These are phyloP conservation scores for Flagelloscypha sp. DNA, from an alignment of 768 basidiomycete species.

Conservation along the genomic window DNA sequence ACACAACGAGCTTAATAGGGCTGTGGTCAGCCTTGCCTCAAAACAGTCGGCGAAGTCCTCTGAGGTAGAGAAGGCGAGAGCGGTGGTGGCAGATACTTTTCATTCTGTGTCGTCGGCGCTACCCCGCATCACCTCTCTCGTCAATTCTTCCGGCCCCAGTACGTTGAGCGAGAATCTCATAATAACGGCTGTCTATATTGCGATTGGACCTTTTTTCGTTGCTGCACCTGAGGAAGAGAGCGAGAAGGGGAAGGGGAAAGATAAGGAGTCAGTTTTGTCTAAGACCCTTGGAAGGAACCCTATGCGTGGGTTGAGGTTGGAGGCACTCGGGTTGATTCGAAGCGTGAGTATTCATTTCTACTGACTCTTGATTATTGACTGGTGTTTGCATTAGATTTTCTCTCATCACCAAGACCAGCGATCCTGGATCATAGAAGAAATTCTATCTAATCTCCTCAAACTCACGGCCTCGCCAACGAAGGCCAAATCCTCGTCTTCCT, in stretches of 20 bases:
- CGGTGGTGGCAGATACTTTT: conserved; percentile 61
- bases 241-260: conserved; percentile 45
- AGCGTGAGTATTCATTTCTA: conserved; percentile 47
- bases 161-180: conserved; percentile 87
- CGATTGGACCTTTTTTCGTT: conserved; percentile 91
- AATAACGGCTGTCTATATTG: conserved; percentile 87
- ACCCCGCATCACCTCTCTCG: conserved; percentile 65
- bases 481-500: conserved; percentile 73
- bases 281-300: conserved; percentile 69
- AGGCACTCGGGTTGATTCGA: conserved; percentile 76
- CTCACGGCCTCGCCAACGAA: conserved; percentile 85
- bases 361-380: conserved; percentile 2
- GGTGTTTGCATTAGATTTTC: conserved; percentile 57
- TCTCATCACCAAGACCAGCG: conserved; percentile 86
- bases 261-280: conserved; percentile 39
- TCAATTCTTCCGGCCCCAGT: conserved; percentile 37
- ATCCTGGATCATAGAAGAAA: conserved; percentile 97
- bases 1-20: conserved; percentile 36
- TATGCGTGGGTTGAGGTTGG: conserved; percentile 73
- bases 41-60: too few species aligned
- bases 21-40: too few species aligned
- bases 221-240: conserved; percentile 54
- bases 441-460: conserved; percentile 82
- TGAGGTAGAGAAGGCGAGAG: too few species aligned
- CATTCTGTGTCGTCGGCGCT: conserved; percentile 65